Evolutionary conservation across 192 early-diverging fungal genomes (phyloP).

Genomic region (Fimicolochytrium jonesii): DNA sequence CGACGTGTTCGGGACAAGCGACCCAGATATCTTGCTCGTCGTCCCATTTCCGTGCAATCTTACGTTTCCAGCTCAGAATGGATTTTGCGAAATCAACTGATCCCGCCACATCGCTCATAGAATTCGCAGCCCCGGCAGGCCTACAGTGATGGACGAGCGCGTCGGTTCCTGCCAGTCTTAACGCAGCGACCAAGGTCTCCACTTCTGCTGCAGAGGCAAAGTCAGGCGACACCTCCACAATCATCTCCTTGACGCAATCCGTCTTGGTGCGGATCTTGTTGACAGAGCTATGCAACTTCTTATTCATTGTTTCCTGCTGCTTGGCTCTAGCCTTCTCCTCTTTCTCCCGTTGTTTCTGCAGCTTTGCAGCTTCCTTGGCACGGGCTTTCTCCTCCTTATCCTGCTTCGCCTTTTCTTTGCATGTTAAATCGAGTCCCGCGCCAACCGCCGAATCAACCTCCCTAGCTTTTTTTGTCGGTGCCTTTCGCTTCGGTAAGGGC

Average conservation of each 20-base stretch:
- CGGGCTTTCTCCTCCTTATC: conserved; percentile 5
- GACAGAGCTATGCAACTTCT: background rate
- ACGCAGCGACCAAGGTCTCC: conserved; percentile 1
- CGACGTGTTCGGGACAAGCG: conserved; percentile 12
- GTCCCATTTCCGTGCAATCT: conserved; percentile 21
- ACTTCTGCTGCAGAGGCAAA: conserved; percentile 1
- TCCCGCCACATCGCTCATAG: too few species aligned
- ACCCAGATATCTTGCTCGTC: conserved; percentile 15
- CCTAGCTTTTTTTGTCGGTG: too few species aligned
- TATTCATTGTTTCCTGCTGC: background rate
- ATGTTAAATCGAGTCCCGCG: too few species aligned
- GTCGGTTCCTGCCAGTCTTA: too few species aligned
- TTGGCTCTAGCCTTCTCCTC: conserved; percentile 11
- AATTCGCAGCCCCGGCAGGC: too few species aligned
- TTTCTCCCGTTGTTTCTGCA: conserved; percentile 1
- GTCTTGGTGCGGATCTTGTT: conserved; percentile 22
- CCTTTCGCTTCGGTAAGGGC: too few species aligned
- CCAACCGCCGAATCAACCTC: too few species aligned
- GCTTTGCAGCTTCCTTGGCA: conserved; percentile 2
- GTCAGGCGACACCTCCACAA: conserved; percentile 12
- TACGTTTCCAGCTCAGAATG: conserved; percentile 6
- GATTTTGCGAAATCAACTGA: background rate
- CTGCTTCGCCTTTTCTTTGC: too few species aligned
- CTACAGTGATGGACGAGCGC: too few species aligned
- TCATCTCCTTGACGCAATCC: conserved; percentile 28